phyloP scores from a whole-genome alignment of 2,329 filamentous ascomycete genomes.

The Cyclaneusma minus region DNA sequence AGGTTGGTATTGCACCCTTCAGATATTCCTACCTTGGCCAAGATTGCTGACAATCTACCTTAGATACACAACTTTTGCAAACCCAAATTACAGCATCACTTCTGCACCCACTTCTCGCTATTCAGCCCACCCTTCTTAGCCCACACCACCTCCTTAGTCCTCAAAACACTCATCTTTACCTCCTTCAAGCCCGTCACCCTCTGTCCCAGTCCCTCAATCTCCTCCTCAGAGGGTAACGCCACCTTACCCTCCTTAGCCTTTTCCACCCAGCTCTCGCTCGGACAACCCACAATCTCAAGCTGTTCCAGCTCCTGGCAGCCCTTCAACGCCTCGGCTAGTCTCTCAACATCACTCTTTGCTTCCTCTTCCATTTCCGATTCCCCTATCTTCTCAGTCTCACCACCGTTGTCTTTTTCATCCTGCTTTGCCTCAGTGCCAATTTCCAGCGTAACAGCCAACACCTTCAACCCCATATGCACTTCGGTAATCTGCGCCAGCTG shows the following conservation, averaged over 20 bases:
- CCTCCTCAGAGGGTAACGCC: slow-evolving; percentile 4
- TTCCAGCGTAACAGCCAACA: slow-evolving; percentile 21
- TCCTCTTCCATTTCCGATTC: too few relatives aligned
- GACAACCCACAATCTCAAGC: slow-evolving; percentile 13
- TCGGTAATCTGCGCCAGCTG: slow-evolving; percentile 20
- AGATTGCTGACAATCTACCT: too few relatives aligned
- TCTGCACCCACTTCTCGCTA: too few relatives aligned
- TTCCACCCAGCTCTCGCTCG: slow-evolving; percentile 9
- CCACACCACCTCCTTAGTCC: slow-evolving; percentile 10
- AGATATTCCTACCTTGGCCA: too few relatives aligned
- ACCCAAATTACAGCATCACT: too few relatives aligned
- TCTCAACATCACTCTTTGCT: slow-evolving; percentile 9
- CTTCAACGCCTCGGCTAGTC: slow-evolving; percentile 4
- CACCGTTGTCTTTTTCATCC: too few relatives aligned
- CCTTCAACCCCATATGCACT: slow-evolving; percentile 21
- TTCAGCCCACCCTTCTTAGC: slow-evolving; percentile 5
- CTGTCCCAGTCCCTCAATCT: slow-evolving; percentile 3
- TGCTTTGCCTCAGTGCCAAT: too few relatives aligned
- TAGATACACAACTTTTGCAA: too few relatives aligned
- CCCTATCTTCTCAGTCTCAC: too few relatives aligned
- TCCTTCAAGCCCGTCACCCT: slow-evolving; percentile 8
- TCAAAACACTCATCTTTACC: slow-evolving; percentile 12
- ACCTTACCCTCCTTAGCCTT: slow-evolving; percentile 8
- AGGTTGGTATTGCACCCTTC: too few relatives aligned
- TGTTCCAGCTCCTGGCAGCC: slow-evolving; percentile 8